Evolutionary conservation across 2,329 filamentous ascomycete species (phyloP), one percentile per base, ranked within the genome.

Genomic region (Neonectria punicea): DNA sequence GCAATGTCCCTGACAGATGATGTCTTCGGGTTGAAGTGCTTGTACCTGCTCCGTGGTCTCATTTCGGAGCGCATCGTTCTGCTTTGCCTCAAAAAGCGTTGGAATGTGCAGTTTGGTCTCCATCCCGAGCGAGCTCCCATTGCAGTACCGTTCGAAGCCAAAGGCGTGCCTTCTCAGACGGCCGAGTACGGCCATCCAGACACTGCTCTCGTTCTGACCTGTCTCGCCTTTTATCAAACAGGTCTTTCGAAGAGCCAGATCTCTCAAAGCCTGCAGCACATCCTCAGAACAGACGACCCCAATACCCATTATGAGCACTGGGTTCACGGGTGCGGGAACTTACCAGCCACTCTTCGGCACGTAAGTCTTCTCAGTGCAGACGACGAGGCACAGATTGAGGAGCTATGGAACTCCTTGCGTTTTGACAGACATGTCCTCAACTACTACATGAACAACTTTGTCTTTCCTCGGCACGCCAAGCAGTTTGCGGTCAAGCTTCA

Each of bases 111-210:
- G 34, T 93, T 89, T 55, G 88, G 88, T 0, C 76, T 90, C 0
- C 83, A 89, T 67, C 83, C 85, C 0, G 50, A 66, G 0, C 82
- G 91, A 14, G 80, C 84, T 44, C 87, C 88, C 0, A 84, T 92
- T 5, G 90, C 90, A 0, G 91, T 93, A 0, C 91, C 91, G 0
- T 93, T 85, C 53, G 82, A 86, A 11, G 88, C 89, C 0, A 92
- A 93, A 61, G 91, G 90, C 2, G 80, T 84, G 0, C 90, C 91
- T 0, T 85, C 84, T 0, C 84, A 87, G 0, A 83, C 87, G 6
- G 86, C 89, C 0, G 90, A 93, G 69, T 93, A 86, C 72, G 87
- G 89, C 0, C 90, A 93, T 67, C 89, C 90, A 0, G 84, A 93
- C 69, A 88, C 91, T 0, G 83, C 87, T 0, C 89, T 93, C 2